Base-by-base conservation (phyloP, 805 yeast genomes). In the Ogataea methanolica region DNA sequence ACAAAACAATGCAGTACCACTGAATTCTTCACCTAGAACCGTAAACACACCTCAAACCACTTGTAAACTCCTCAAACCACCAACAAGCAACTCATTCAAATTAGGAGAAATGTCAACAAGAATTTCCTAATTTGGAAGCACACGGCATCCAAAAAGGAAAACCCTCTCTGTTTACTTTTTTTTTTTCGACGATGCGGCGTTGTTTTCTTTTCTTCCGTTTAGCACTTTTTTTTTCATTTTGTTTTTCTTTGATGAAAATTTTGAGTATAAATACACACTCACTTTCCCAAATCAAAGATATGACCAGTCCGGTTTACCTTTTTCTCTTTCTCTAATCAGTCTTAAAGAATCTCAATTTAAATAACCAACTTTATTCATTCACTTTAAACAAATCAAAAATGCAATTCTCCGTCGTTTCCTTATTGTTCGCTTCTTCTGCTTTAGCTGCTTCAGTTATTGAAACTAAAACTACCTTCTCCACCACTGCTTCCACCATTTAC, bases 321-420 rank as follows among this genome's bases (percentile, higher is more conserved):
- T 33, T 33, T 33, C 31, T 35, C 16, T 15, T 33, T 8, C 17
- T 36, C 21, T 34, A 14, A 29, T 19, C 6, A 37, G 14, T 21
- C 39, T 4, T 33, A 15, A 33, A 33, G 14, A 36, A 19, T 16
- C 33, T 29, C 16, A 12, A 2, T n/a, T 23, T 19, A 43, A 37
- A 48, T 40, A 53, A 51, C 66, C 55, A 56, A 57, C 68, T 55
- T 47, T 52, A 45, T 51, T 54, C 55, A 52, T 50, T 53, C 58
- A 11, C 41, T 33, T 37, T 33, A 43, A 34, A 33, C 67, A 72
- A 72, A 75, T 72, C 70, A 70, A 52, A 19, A 68, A 73, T 73
- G 77, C 75, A 72, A 69, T 73, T 72, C 74, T 62, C 75, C 58
- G 63, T 66, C 57, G 67, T 68, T 59, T 61, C 69, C 47, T 55